Conservation (phyloP, 495 filamentous ascomycete genomes). For the Glarea lozoyensis region DNA sequence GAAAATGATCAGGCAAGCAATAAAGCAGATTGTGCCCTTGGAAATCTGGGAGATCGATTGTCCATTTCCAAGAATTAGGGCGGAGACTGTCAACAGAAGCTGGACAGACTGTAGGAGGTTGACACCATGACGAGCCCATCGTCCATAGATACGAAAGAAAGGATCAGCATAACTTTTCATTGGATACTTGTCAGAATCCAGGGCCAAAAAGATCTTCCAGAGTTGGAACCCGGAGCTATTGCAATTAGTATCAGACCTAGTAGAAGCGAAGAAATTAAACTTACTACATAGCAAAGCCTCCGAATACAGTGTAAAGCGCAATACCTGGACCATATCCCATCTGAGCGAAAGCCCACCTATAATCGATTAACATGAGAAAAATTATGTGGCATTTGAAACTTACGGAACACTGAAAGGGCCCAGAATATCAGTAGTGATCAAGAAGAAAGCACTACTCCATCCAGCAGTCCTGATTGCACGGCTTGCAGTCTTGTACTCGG, state of each 20-base stretch:
- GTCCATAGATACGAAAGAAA: slow-evolving; percentile 46
- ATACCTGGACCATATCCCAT: slow-evolving; percentile 39
- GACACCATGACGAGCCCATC: slow-evolving; percentile 39
- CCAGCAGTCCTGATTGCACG: slow-evolving; percentile 38
- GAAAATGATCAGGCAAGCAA: slow-evolving; percentile 29
- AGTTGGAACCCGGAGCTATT: slow-evolving; percentile 23
- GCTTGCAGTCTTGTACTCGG: slow-evolving; percentile 35
- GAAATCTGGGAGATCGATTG: slow-evolving; percentile 44
- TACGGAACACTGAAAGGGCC: slow-evolving; percentile 42
- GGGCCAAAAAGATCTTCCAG: slow-evolving; percentile 48
- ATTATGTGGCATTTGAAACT: neutral
- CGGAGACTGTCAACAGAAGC: slow-evolving; percentile 42
- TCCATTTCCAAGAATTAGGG: slow-evolving; percentile 46
- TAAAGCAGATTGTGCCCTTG: slow-evolving; percentile 41
- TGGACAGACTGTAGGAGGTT: slow-evolving; percentile 46
- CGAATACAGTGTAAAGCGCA: slow-evolving; percentile 36
- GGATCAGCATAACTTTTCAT: slow-evolving; percentile 51
- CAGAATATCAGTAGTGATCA: slow-evolving; percentile 50
- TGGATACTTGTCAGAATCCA: slow-evolving; percentile 51
- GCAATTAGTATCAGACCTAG: neutral
- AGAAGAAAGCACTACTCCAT: slow-evolving; percentile 43
- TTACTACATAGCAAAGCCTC: slow-evolving; percentile 34
- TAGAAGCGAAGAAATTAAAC: neutral
- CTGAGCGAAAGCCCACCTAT: slow-evolving; percentile 20
- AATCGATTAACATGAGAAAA: neutral